These are phyloP conservation scores for Pugionium dolabratum DNA, from an alignment of 345 rosid species.

Conservation along the genomic window DNA sequence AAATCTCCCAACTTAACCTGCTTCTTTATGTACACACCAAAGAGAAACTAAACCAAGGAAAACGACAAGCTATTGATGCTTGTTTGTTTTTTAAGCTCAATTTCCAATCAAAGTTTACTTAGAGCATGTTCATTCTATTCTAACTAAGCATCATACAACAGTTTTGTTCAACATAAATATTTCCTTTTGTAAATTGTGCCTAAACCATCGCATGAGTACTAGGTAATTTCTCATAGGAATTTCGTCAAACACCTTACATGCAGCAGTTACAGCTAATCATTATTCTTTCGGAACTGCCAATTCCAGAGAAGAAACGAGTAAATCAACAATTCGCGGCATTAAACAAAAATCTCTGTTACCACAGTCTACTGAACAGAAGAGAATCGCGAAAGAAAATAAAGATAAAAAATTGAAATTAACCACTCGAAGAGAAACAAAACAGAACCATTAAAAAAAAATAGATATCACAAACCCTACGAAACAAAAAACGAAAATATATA, in stretches of 20 bases:
- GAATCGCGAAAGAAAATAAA: not conserved
- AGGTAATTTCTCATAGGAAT: slow-evolving; percentile 10
- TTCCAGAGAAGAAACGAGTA: too few species aligned
- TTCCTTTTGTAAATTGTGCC: not conserved
- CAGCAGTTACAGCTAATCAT: not conserved
- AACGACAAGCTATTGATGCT: too few species aligned
- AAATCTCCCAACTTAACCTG: too few species aligned
- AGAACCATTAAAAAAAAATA: slow-evolving; percentile 3
- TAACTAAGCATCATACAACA: not conserved
- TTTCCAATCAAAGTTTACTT: too few species aligned
- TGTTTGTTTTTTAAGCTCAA: too few species aligned
- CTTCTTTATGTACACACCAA: too few species aligned
- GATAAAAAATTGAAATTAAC: not conserved
- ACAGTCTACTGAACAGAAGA: not conserved
- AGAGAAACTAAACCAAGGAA: too few species aligned
- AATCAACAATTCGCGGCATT: not conserved
- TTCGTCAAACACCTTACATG: slow-evolving; percentile 32
- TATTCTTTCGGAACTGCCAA: too few species aligned
- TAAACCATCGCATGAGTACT: not conserved
- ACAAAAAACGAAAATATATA: not conserved
- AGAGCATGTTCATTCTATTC: not conserved
- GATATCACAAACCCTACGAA: slow-evolving; percentile 8
- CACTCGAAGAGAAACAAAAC: not conserved
- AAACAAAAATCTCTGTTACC: not conserved
- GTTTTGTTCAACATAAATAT: not conserved